phyloP scores from a whole-genome alignment of 345 rosid species.

The Kandelia obovata region DNA sequence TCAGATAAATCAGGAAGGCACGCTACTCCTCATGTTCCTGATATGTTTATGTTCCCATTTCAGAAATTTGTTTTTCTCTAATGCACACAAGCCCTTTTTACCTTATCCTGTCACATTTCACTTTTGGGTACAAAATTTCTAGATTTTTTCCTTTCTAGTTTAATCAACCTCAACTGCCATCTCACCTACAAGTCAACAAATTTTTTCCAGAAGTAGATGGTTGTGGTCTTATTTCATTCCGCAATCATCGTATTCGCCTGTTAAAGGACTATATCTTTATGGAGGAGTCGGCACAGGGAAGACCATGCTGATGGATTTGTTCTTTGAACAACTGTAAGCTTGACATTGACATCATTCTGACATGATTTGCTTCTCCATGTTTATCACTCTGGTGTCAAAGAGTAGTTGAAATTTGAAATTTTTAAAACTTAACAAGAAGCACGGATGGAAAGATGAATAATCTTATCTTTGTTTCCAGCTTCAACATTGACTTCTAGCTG shows the following conservation, averaged over 20 bases:
- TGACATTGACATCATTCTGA: neutral
- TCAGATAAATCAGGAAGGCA: slow-evolving; percentile 78
- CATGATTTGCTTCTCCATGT: neutral
- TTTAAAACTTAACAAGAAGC: neutral
- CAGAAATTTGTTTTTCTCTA: too few relatives aligned
- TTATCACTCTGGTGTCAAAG: neutral
- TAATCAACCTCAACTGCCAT: neutral
- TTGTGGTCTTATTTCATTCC: slow-evolving; percentile 88
- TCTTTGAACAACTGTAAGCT: slow-evolving; percentile 78
- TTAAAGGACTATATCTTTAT: slow-evolving; percentile 84
- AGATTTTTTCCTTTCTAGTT: neutral
- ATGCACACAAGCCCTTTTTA: too few relatives aligned
- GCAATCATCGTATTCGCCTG: slow-evolving; percentile 68
- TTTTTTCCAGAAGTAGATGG: slow-evolving; percentile 77
- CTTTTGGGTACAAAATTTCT: neutral
- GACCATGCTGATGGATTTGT: slow-evolving; percentile 98
- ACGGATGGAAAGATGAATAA: neutral
- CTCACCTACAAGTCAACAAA: neutral
- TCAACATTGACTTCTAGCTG: neutral
- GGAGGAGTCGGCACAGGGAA: slow-evolving; percentile 99
- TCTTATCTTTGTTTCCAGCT: neutral
- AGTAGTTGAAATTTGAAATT: slow-evolving; percentile 1
- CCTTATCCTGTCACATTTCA: neutral
- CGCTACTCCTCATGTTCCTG: slow-evolving; percentile 5
- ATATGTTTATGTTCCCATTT: slow-evolving; percentile 5